Evolutionary conservation across 1,284 basidiomycete species (phyloP), one percentile per base, ranked within the genome.

Genomic region (Papiliotrema fonsecae): DNA sequence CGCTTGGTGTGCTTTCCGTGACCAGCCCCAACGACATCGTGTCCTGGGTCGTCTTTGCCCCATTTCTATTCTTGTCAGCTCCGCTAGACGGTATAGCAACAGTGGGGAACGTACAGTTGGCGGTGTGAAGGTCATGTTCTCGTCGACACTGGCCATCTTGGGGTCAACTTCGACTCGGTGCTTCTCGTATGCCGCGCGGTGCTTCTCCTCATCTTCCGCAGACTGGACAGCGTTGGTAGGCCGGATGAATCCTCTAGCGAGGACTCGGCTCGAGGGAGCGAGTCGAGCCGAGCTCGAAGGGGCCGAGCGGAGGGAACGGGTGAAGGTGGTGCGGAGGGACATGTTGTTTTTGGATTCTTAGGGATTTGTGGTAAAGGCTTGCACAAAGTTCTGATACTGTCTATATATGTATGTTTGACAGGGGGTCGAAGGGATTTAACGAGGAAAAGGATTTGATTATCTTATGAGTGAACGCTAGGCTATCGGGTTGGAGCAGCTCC

Each of bases 1-100:
- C 70, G 62, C 56, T 70, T 68, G 51, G 44, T 61, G 58, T 72
- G 70, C 41, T 58, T 55, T 9, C 67, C 67, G 43, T 63, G 62
- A 36, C 64, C 62, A 18, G 57, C 47, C 13, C 61, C 57, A 24
- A 60, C 54, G 46, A 67, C 61, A 42, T 67, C 57, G 57, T 72
- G 69, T 16, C 69, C 69, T 11, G 62, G 56, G 46, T 72, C 67
- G 28, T 55, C 36, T 19, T 37, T 26, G n/a, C 40, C 36, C 42
- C 46, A 52, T 25, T 39, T 39, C 45, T 52, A 31, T n/a, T n/a
- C 19, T n/a, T 4, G 31, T 41, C 25, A 25, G 26, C 30, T 16
- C 26, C 2, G 13, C 18, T n/a, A 10, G 24, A 18, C 16, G 11
- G 41, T 4, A n/a, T 22, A 45, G 30, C 18, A n/a, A 16, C 21